These are phyloP conservation scores for Candida pseudoviswanathii DNA, from an alignment of 1,139 yeast species.

Conservation along the genomic window DNA sequence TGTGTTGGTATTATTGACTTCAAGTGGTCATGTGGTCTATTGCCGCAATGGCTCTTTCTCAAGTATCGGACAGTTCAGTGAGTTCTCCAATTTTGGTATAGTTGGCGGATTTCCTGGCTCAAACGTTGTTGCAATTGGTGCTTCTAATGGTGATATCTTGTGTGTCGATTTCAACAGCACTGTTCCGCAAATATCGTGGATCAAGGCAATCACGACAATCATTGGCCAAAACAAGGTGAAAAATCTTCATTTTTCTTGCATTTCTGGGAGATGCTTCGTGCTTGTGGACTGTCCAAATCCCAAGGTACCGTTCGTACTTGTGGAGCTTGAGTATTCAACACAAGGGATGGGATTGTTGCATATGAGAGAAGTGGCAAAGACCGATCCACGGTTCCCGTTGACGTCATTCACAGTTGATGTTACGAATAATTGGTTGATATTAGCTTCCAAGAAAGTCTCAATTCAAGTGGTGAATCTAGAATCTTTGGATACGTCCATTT, in stretches of 20 bases:
- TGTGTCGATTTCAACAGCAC: constrained; percentile 40
- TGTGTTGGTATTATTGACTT: constrained; percentile 59
- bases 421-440: constrained; percentile 42
- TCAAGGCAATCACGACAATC: constrained; percentile 17
- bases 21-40: constrained; percentile 56
- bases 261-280: constrained; percentile 30
- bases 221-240: constrained; percentile 48
- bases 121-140: constrained; percentile 49
- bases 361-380: constrained; percentile 36
- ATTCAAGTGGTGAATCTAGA: constrained; percentile 55
- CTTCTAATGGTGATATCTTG: constrained; percentile 56
- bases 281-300: constrained; percentile 73
- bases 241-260: constrained; percentile 44
- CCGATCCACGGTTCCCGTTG: constrained; percentile 52
- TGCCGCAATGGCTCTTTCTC: constrained; percentile 32
- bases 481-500: constrained; percentile 24
- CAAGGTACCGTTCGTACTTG: constrained; percentile 53
- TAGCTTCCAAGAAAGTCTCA: constrained; percentile 77
- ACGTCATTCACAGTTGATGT: constrained; percentile 54
- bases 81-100: constrained; percentile 51
- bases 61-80: constrained; percentile 22
- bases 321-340: constrained; percentile 29
- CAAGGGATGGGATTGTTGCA: neutral
- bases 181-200: constrained; percentile 23
- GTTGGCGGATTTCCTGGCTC: constrained; percentile 47